Base-by-base conservation (phyloP, 139 green algal species). In the Chlorella ohadii region DNA sequence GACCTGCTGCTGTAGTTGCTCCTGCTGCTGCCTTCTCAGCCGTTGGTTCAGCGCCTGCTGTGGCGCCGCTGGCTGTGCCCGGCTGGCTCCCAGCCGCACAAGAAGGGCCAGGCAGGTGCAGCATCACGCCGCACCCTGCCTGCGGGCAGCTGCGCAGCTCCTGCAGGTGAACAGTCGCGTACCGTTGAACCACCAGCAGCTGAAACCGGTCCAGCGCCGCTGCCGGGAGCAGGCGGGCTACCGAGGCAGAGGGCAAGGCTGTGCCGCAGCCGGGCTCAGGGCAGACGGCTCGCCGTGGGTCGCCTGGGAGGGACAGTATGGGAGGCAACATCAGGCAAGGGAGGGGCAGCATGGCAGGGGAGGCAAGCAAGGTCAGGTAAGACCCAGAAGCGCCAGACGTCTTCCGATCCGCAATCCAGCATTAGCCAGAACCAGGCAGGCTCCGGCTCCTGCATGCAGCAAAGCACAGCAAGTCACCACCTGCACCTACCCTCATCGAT, bases 181-280 rank as follows among this genome's bases (percentile, higher is more conserved):
- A 87, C 4, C 75, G 56, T 28, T 86, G 85, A 1, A 85, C 85
- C 47, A 56, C 41, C 38, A 91, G 82, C 16, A 68, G 55, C 41
- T 66, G n/a, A 44, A 73, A 86, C 27, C 84, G 83, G 4, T 6
- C 23, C 39, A 47, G 25, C n/a, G 67, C 31, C 3, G 27, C 9
- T 4, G n/a, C 34, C 22, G 34, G 28, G 72, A 91, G 57, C 56
- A 91, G 44, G 38, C 16, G 9, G 0, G n/a, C 7, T 4, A 63
- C 87, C 0, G 71, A 65, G 5, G 33, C 22, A 15, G n/a, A 27
- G 11, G 78, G 66, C 33, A 90, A 68, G 11, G 78, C 66, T n/a
- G 72, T 28, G 16, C 34, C n/a, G 63, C 87, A 90, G 73, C 57
- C 79, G 0, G 75, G 72, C 25, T 74, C 22, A 3, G 87, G 87